Percentiles rank a stretch among this genome's conserved stretches.
Conservation (phyloP, 2,329 filamentous ascomycete species). For the Didymella exigua region DNA sequence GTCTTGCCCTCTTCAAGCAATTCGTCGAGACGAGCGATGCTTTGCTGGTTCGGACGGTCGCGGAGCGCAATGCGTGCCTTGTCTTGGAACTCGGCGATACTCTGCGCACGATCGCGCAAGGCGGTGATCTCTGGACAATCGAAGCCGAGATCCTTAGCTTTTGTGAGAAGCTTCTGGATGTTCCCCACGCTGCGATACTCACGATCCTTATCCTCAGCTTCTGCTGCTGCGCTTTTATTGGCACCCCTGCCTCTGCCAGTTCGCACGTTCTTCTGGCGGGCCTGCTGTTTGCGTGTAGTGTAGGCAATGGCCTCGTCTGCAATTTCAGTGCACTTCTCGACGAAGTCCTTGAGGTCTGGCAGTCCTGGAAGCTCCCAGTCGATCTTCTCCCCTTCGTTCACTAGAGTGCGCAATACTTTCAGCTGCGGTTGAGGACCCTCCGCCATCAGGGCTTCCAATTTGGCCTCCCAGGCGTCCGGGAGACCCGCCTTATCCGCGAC, state of each 20-base stretch:
- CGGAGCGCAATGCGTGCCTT: constrained; percentile 74
- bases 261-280: constrained; percentile 92
- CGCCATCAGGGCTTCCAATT: constrained; percentile 82
- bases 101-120: constrained; percentile 81
- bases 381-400: constrained; percentile 95
- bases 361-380: constrained; percentile 86
- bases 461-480: constrained; percentile 88
- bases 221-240: constrained; percentile 66
- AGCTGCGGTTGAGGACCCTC: constrained; percentile 84
- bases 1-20: constrained; percentile 86
- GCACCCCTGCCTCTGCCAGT: constrained; percentile 75
- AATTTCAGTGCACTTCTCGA: constrained; percentile 96
- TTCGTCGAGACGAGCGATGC: constrained; percentile 80
- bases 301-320: constrained; percentile 96
- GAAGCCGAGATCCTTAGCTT: constrained; percentile 87
- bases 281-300: constrained; percentile 96
- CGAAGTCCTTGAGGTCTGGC: constrained; percentile 81
- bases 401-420: constrained; percentile 80
- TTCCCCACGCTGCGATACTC: constrained; percentile 89
- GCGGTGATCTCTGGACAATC: constrained; percentile 89
- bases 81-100: constrained; percentile 82
- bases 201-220: constrained; percentile 81
- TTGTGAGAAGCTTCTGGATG: constrained; percentile 80
- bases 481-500: constrained; percentile 84
- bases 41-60: constrained; percentile 55